Evolutionary conservation across 164 flowering plant genomes (phyloP).

Genomic region (Umbilicus rupestris): DNA sequence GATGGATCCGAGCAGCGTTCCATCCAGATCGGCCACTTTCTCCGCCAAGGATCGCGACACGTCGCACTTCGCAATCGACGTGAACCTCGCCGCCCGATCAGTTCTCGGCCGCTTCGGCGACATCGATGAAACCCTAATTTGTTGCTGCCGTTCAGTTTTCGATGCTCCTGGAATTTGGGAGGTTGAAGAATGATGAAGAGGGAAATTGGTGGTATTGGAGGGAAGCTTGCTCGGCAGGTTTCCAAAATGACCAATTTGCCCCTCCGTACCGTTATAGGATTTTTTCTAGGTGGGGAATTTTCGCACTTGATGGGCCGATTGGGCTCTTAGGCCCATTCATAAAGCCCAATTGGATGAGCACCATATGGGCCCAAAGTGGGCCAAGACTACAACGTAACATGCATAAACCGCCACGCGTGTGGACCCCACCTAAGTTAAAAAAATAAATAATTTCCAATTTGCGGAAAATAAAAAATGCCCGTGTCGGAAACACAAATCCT

Average conservation of each 20-base stretch:
- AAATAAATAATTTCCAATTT: background rate
- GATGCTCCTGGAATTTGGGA: too few species aligned
- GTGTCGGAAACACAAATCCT: background rate
- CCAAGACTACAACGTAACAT: background rate
- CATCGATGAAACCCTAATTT: too few species aligned
- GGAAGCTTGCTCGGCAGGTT: too few species aligned
- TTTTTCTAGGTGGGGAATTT: too few species aligned
- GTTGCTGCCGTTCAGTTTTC: too few species aligned
- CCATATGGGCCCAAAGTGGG: background rate
- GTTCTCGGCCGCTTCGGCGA: background rate
- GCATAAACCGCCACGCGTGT: background rate
- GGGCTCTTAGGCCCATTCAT: too few species aligned
- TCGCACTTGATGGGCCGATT: too few species aligned
- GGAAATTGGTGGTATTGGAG: too few species aligned
- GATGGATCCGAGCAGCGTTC: slow-evolving; percentile 57
- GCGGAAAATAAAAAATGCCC: background rate
- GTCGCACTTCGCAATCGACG: slow-evolving; percentile 6
- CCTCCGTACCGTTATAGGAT: too few species aligned
- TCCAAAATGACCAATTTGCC: too few species aligned
- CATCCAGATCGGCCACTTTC: slow-evolving; percentile 83
- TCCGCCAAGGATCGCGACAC: background rate
- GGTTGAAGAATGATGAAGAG: too few species aligned
- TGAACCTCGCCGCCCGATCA: background rate
- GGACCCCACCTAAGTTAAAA: background rate
- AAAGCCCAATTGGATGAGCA: too few species aligned